Evolutionary conservation across 306 rosid genomes (phyloP).

Genomic region (Begonia masoniana): DNA sequence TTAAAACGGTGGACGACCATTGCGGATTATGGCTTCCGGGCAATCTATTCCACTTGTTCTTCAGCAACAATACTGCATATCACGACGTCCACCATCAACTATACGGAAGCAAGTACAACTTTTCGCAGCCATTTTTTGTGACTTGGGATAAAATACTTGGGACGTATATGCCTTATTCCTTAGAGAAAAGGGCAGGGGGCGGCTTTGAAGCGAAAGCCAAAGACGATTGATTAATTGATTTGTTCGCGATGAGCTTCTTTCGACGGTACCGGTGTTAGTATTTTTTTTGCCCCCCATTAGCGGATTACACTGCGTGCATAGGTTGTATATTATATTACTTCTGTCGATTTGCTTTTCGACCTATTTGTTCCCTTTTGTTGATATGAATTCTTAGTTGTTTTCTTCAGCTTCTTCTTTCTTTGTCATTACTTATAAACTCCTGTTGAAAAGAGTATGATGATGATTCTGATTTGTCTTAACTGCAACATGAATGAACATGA

Average conservation of each 20-base stretch:
- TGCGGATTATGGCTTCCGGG: slow-evolving; percentile 91
- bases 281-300: no score
- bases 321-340: no score
- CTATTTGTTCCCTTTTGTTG: no score
- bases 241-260: neutral
- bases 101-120: slow-evolving; percentile 86
- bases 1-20: slow-evolving; percentile 92
- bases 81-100: slow-evolving; percentile 95
- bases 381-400: no score
- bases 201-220: slow-evolving; percentile 69
- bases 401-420: no score
- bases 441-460: no score
- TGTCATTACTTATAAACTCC: no score
- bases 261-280: no score
- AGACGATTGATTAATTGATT: slow-evolving; percentile 47
- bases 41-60: slow-evolving; percentile 65
- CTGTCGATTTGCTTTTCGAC: no score
- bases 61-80: slow-evolving; percentile 77
- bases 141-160: slow-evolving; percentile 86
- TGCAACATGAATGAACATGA: no score
- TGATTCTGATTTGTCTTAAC: no score
- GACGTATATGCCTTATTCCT: slow-evolving; percentile 78
- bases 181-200: slow-evolving; percentile 64
- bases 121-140: slow-evolving; percentile 88
- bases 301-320: no score